Conservation (phyloP, 1,284 basidiomycete species). For the Austroboletus rostrupii region DNA sequence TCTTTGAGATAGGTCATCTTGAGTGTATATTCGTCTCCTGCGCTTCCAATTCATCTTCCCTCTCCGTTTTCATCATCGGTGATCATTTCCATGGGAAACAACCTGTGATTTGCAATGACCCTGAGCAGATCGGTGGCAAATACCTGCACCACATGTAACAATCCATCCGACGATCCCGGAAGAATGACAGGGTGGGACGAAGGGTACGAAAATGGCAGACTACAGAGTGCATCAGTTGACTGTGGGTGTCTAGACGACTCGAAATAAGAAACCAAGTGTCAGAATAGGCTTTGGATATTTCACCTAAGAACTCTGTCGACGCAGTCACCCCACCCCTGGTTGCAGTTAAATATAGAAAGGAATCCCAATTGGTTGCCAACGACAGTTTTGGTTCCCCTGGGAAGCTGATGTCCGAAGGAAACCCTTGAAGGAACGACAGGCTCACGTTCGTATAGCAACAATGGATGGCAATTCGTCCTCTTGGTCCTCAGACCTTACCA, state of each 20-base stretch:
- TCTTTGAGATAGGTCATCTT: slow-evolving; percentile 79
- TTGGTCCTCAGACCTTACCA: slow-evolving; percentile 88
- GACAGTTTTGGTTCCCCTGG: slow-evolving; percentile 73
- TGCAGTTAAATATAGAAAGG: slow-evolving; percentile 87
- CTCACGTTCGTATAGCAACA: slow-evolving; percentile 76
- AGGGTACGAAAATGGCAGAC: slow-evolving; percentile 63
- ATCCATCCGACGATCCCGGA: slow-evolving; percentile 91
- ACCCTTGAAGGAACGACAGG: not conserved
- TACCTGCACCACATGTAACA: slow-evolving; percentile 86
- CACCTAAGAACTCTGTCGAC: slow-evolving; percentile 90
- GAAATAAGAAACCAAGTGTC: slow-evolving; percentile 7
- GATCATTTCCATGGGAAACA: slow-evolving; percentile 88
- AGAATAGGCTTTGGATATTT: slow-evolving; percentile 16
- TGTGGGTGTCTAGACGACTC: slow-evolving; percentile 65
- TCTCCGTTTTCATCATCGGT: slow-evolving; percentile 53
- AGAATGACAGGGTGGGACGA: slow-evolving; percentile 73
- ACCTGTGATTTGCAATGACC: slow-evolving; percentile 85
- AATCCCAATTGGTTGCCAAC: slow-evolving; percentile 91
- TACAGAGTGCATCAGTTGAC: slow-evolving; percentile 81
- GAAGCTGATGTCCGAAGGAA: not conserved
- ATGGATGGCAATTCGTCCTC: slow-evolving; percentile 92
- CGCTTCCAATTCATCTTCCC: slow-evolving; percentile 84
- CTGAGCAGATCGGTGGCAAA: slow-evolving; percentile 89
- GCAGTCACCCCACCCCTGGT: slow-evolving; percentile 86
- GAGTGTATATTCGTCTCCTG: slow-evolving; percentile 86